phyloP scores from a whole-genome alignment of 2,329 filamentous ascomycete species.

The Scleromitrula shiraiana region DNA sequence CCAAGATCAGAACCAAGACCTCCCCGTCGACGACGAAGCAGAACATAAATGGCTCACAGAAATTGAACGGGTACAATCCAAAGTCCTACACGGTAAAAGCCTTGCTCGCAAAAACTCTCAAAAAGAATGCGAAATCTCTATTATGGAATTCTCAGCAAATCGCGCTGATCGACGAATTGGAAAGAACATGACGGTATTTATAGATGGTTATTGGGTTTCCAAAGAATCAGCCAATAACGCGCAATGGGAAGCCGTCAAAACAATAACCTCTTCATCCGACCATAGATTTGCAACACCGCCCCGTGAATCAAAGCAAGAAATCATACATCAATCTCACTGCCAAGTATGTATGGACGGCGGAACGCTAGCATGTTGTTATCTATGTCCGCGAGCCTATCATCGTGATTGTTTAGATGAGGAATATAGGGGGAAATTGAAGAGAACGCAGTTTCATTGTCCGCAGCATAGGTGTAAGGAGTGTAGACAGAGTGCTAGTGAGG shows the following conservation, averaged over 20 bases:
- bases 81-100: slow-evolving; percentile 48
- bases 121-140: slow-evolving; percentile 30
- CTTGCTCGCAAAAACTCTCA: slow-evolving; percentile 32
- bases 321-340: slow-evolving; percentile 41
- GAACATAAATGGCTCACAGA: slow-evolving; percentile 48
- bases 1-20: slow-evolving; percentile 25
- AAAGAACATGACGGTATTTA: slow-evolving; percentile 50
- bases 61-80: slow-evolving; percentile 48
- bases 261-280: slow-evolving; percentile 47
- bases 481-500: slow-evolving; percentile 39
- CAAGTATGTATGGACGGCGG: slow-evolving; percentile 44
- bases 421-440: slow-evolving; percentile 35
- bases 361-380: slow-evolving; percentile 39
- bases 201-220: slow-evolving; percentile 46
- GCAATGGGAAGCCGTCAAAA: slow-evolving; percentile 50
- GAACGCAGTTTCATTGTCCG: slow-evolving; percentile 44
- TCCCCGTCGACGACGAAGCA: slow-evolving; percentile 35
- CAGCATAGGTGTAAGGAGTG: slow-evolving; percentile 49
- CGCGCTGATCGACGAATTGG: slow-evolving; percentile 42
- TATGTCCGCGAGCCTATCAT: slow-evolving; percentile 49
- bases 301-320: slow-evolving; percentile 39
- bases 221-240: slow-evolving; percentile 47
- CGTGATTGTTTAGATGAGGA: slow-evolving; percentile 38
- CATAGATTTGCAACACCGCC: slow-evolving; percentile 41
- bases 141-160: slow-evolving; percentile 28